Conservation (phyloP, 305 asterid species). For the Solanum chacoense region DNA sequence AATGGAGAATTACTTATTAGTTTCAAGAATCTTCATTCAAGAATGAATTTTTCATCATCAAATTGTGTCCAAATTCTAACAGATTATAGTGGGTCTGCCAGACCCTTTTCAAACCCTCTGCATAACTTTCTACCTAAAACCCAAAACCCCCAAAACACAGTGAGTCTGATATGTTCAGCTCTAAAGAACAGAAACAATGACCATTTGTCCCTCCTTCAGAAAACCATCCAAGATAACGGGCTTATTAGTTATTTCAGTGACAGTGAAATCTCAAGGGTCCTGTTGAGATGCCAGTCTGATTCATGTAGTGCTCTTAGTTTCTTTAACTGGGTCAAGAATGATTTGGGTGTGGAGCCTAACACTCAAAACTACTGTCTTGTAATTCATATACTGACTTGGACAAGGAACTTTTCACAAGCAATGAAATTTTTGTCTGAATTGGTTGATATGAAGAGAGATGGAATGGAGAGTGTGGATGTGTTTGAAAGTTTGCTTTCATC, state of each 20-base stretch:
- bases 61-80: slow-evolving; percentile 21
- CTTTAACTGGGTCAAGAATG: slow-evolving; percentile 59
- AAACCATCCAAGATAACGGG: slow-evolving; percentile 27
- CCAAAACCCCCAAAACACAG: slow-evolving; percentile 64
- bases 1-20: neutral
- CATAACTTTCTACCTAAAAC: slow-evolving; percentile 53
- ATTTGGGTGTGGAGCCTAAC: slow-evolving; percentile 27
- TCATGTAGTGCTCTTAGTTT: slow-evolving; percentile 45
- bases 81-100: slow-evolving; percentile 1
- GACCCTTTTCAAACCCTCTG: slow-evolving; percentile 34
- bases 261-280: slow-evolving; percentile 52
- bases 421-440: slow-evolving; percentile 51
- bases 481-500: slow-evolving; percentile 36
- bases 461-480: slow-evolving; percentile 13
- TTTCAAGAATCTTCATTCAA: neutral
- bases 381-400: slow-evolving; percentile 65
- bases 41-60: neutral
- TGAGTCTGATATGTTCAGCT: slow-evolving; percentile 39
- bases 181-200: slow-evolving; percentile 32
- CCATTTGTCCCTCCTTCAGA: slow-evolving; percentile 21
- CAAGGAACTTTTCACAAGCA: slow-evolving; percentile 45
- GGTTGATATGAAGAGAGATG: slow-evolving; percentile 24
- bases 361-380: slow-evolving; percentile 41
- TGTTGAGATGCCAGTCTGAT: slow-evolving; percentile 78
- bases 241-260: slow-evolving; percentile 34